Percentiles rank a stretch among this genome's conserved stretches.
Conservation (phyloP, 768 basidiomycete species). For the Trametes villosa region DNA sequence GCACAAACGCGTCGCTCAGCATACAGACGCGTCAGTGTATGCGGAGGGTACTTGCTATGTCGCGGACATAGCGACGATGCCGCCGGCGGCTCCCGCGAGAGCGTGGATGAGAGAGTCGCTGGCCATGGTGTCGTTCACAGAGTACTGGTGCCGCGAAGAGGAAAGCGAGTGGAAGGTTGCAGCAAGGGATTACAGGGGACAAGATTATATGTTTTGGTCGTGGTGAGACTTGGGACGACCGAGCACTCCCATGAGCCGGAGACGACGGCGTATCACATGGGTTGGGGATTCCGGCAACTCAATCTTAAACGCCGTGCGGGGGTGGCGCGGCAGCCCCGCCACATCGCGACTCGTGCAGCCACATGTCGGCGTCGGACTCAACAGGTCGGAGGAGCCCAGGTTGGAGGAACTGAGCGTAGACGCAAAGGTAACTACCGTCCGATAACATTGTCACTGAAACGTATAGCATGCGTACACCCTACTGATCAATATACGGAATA, state of each 20-base stretch:
- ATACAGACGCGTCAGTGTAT: neutral
- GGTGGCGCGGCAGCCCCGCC: constrained; percentile 9
- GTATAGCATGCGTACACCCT: no score
- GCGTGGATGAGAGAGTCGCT: constrained; percentile 85
- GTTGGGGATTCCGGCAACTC: neutral
- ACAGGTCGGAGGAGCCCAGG: no score
- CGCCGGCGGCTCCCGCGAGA: constrained; percentile 87
- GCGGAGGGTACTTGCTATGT: constrained; percentile 65
- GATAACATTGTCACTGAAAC: no score
- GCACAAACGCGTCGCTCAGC: neutral
- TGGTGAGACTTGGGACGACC: constrained; percentile 1
- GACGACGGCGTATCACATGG: constrained; percentile 11
- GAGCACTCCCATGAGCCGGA: neutral
- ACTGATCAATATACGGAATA: no score
- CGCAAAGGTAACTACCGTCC: no score
- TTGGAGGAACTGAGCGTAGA: no score
- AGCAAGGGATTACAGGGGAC: neutral
- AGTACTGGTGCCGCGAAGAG: neutral
- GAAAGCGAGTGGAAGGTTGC: neutral
- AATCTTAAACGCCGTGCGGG: constrained; percentile 8
- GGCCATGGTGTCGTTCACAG: constrained; percentile 29
- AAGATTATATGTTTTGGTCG: neutral
- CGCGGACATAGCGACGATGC: constrained; percentile 88
- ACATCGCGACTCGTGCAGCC: no score
- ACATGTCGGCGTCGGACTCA: no score